A percentile compares a stretch with the other conserved stretches of the same genome.
These are phyloP conservation scores for Nakazawaea ernobii DNA, from an alignment of 805 yeast species.

Conservation along the genomic window DNA sequence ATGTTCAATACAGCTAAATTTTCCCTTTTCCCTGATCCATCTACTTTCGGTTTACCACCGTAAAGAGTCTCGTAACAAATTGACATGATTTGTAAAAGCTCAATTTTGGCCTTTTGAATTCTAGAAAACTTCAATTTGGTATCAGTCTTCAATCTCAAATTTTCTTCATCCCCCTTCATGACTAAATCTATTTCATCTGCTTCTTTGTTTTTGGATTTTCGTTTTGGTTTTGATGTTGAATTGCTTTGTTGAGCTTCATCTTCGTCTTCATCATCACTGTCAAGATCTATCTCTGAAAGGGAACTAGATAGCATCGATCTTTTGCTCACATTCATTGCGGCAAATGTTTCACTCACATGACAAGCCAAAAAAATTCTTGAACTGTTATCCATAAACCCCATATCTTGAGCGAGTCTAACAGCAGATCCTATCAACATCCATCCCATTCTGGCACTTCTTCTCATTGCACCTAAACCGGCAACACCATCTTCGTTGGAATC, in stretches of 20 bases:
- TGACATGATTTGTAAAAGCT: constrained; percentile 69
- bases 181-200: constrained; percentile 16
- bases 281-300: constrained; percentile 58
- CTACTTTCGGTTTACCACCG: constrained; percentile 52
- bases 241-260: constrained; percentile 15
- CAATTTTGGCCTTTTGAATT: constrained; percentile 72
- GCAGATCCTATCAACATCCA: constrained; percentile 93
- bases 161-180: constrained; percentile 24
- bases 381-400: constrained; percentile 71
- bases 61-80: constrained; percentile 82
- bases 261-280: constrained; percentile 31
- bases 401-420: constrained; percentile 79
- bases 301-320: constrained; percentile 73
- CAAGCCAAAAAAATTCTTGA: constrained; percentile 76
- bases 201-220: constrained; percentile 5
- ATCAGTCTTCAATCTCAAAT: constrained; percentile 21
- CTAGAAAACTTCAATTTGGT: constrained; percentile 45
- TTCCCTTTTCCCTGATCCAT: constrained; percentile 50
- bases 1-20: constrained; percentile 67
- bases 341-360: constrained; percentile 75
- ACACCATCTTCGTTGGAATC: constrained; percentile 34
- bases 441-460: constrained; percentile 84
- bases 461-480: constrained; percentile 78
- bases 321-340: constrained; percentile 77
- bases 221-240: not conserved